Percentiles rank a stretch among this genome's conserved stretches.
Evolutionary conservation across 495 filamentous ascomycete genomes (phyloP).

Genomic region (Podospora conica): DNA sequence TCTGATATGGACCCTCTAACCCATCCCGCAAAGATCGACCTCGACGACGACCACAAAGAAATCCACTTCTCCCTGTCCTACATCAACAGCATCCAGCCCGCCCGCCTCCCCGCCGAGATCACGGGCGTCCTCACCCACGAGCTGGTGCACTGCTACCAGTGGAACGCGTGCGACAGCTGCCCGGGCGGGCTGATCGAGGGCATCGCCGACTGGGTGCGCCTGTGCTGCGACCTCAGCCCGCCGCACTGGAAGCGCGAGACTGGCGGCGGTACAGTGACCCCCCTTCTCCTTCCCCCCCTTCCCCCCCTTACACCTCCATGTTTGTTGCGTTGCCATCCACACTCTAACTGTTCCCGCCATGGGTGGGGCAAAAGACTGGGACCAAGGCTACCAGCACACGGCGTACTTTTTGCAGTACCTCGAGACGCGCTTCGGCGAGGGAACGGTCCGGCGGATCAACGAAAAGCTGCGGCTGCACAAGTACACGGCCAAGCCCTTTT

Average conservation of each 20-base stretch:
- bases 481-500: constrained; percentile 60
- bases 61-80: constrained; percentile 84
- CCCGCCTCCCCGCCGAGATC: constrained; percentile 57
- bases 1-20: not conserved
- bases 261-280: constrained; percentile 14
- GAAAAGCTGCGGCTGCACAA: constrained; percentile 53
- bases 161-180: constrained; percentile 54
- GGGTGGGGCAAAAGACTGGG: constrained; percentile 65
- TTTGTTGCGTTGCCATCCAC: not conserved
- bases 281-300: not conserved
- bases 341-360: not conserved
- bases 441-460: constrained; percentile 69
- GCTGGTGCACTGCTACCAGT: constrained; percentile 94
- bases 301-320: not conserved
- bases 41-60: constrained; percentile 89
- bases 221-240: constrained; percentile 65
- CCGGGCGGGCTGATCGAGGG: constrained; percentile 87
- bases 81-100: constrained; percentile 45
- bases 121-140: constrained; percentile 83
- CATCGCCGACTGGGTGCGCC: constrained; percentile 86
- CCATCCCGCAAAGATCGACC: constrained; percentile 42
- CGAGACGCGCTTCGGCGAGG: constrained; percentile 57
- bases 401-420: constrained; percentile 84
- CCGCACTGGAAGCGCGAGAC: constrained; percentile 72
- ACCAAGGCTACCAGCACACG: constrained; percentile 87